A percentile compares a stretch with the other conserved stretches of the same genome.
Evolutionary conservation across 257 asterid species (phyloP).

Genomic region (Perilla frutescens): DNA sequence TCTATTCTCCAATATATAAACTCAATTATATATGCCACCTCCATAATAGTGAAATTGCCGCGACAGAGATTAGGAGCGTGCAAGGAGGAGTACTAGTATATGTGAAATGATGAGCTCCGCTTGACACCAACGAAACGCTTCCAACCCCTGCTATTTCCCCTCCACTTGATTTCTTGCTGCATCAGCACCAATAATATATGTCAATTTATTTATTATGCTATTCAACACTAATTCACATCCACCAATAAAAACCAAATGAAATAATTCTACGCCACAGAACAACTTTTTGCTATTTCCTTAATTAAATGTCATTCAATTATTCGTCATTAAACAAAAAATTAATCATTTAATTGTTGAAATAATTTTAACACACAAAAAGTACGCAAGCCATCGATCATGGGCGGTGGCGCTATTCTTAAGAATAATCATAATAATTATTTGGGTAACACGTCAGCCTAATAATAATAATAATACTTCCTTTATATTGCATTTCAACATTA

Average conservation of each 20-base stretch:
- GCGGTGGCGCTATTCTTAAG: slow-evolving; percentile 30
- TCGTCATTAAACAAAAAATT: slow-evolving; percentile 2
- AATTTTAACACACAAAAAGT: background rate
- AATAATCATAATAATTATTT: slow-evolving; percentile 1
- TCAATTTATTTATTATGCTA: background rate
- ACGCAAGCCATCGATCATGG: slow-evolving; percentile 15
- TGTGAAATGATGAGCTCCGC: slow-evolving; percentile 41
- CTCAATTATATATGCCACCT: background rate
- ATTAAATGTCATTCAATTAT: background rate
- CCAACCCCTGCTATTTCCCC: slow-evolving; percentile 39
- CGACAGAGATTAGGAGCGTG: background rate
- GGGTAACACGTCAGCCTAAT: background rate
- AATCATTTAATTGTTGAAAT: background rate
- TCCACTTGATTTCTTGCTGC: slow-evolving; percentile 69
- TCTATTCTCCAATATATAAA: background rate
- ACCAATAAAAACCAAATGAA: background rate
- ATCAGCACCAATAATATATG: background rate
- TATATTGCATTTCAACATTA: no score
- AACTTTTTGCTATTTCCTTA: background rate
- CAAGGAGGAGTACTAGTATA: no score
- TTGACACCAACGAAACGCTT: slow-evolving; percentile 44
- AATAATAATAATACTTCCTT: no score
- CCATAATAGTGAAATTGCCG: slow-evolving; percentile 30
- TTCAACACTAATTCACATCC: background rate
- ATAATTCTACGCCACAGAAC: no score